Percentiles rank a stretch among this genome's conserved stretches.
phyloP scores from a whole-genome alignment of 108 stramenopile genomes.

The Cylindrotheca closterium region DNA sequence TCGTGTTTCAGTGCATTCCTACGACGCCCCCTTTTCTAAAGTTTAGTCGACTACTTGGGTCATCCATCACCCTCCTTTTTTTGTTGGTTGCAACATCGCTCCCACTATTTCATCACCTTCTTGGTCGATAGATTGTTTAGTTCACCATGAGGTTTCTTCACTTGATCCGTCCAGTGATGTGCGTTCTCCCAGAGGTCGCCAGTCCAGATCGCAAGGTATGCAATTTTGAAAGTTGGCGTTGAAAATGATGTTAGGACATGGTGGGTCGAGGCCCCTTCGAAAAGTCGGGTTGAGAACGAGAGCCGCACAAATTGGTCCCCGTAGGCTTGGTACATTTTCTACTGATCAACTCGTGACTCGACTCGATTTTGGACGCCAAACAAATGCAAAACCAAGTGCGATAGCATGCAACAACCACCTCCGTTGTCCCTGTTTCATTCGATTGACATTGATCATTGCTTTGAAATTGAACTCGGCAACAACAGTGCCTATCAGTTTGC shows the following conservation, averaged over 20 bases:
- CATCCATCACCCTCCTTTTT: too few relatives aligned
- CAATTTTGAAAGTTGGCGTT: too few relatives aligned
- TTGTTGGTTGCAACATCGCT: too few relatives aligned
- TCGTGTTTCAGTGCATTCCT: too few relatives aligned
- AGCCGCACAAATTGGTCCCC: slow-evolving; percentile 17
- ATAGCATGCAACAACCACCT: not conserved
- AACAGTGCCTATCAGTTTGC: too few relatives aligned
- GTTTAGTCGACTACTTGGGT: too few relatives aligned
- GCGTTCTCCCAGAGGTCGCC: slow-evolving; percentile 97
- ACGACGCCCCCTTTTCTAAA: too few relatives aligned
- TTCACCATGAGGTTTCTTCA: slow-evolving; percentile 95
- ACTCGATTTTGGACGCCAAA: slow-evolving; percentile 4
- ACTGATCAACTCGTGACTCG: slow-evolving; percentile 19
- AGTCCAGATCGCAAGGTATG: slow-evolving; percentile 95
- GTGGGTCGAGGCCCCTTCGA: not conserved
- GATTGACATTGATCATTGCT: not conserved
- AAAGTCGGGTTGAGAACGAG: not conserved
- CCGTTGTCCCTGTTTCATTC: not conserved
- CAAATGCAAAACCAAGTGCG: not conserved
- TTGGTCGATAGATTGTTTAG: too few relatives aligned
- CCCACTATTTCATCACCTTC: too few relatives aligned
- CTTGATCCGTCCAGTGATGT: slow-evolving; percentile 97
- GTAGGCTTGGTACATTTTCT: too few relatives aligned
- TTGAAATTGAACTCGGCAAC: too few relatives aligned
- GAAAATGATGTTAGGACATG: not conserved